Evolutionary conservation across 2,329 filamentous ascomycete species (phyloP).

Genomic region (Arthrobotrys conoides): DNA sequence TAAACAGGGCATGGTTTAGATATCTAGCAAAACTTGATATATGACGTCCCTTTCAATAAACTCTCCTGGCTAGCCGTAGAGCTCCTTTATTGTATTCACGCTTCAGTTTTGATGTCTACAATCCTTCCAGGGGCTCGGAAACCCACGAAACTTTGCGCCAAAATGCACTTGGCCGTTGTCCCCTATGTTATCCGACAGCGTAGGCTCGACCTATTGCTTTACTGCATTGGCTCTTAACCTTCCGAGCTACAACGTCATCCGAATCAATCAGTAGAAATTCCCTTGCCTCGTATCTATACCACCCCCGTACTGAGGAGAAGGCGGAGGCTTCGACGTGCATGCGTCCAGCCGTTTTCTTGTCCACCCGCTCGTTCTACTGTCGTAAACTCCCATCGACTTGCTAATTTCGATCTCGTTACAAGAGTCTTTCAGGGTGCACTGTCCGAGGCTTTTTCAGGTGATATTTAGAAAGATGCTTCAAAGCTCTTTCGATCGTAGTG

Average conservation of each 20-base stretch:
- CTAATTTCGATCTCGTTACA: background rate
- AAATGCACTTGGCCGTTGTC: too few species aligned
- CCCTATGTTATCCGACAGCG: background rate
- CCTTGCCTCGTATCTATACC: conserved; percentile 4
- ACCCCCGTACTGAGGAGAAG: background rate
- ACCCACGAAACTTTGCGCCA: too few species aligned
- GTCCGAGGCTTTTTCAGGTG: too few species aligned
- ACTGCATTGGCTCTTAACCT: background rate
- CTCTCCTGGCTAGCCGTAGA: background rate
- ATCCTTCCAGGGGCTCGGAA: too few species aligned
- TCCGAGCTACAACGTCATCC: background rate
- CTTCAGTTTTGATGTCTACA: too few species aligned
- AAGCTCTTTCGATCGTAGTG: too few species aligned
- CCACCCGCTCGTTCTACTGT: background rate
- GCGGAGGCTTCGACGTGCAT: background rate
- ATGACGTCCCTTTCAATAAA: background rate
- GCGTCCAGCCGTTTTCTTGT: background rate
- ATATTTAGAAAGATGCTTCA: background rate
- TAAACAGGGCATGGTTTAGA: too few species aligned
- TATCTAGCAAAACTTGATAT: background rate
- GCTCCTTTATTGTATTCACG: too few species aligned
- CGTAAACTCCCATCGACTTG: background rate
- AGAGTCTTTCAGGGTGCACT: background rate
- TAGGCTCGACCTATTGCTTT: background rate
- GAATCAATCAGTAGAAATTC: background rate